Evolutionary conservation across 2,329 filamentous ascomycete species (phyloP).

Genomic region (Ceratocystis eucalypticola): DNA sequence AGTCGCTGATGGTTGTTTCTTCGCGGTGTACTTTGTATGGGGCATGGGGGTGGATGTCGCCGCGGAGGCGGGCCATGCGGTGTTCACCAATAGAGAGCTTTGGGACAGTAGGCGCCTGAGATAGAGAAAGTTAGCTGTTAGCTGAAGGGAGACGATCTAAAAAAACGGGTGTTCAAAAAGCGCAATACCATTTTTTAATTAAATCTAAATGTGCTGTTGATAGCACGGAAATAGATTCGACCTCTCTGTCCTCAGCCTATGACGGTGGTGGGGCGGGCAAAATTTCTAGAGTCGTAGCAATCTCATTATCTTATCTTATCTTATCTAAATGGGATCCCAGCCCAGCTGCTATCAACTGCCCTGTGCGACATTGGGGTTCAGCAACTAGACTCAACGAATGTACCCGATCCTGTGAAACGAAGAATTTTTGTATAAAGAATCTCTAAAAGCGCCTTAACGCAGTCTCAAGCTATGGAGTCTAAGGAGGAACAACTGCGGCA

Average conservation of each 20-base stretch:
- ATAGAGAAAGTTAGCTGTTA: neutral
- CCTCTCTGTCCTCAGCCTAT: neutral
- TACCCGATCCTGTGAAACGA: neutral
- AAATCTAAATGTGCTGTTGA: neutral
- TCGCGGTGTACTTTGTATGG: slow-evolving; percentile 40
- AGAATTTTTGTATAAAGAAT: neutral
- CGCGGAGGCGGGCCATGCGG: slow-evolving; percentile 37
- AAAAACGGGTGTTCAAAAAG: neutral
- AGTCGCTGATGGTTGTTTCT: slow-evolving; percentile 38
- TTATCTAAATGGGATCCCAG: slow-evolving; percentile 6
- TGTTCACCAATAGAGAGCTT: slow-evolving; percentile 47
- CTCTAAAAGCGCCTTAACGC: neutral
- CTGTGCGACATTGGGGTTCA: slow-evolving; percentile 18
- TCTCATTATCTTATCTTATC: slow-evolving; percentile 15
- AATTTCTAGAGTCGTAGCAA: neutral
- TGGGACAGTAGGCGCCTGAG: slow-evolving; percentile 26
- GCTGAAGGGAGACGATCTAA: neutral
- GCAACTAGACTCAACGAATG: neutral
- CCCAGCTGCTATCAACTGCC: slow-evolving; percentile 14
- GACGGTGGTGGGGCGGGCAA: slow-evolving; percentile 11
- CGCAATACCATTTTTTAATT: slow-evolving; percentile 8
- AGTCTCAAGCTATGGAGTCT: slow-evolving; percentile 16
- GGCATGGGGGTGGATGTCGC: slow-evolving; percentile 36
- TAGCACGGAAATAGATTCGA: too few relatives aligned
- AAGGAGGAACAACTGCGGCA: slow-evolving; percentile 32